Conservation (phyloP, 495 filamentous ascomycete genomes). For the Hypoxylon fuscum region DNA sequence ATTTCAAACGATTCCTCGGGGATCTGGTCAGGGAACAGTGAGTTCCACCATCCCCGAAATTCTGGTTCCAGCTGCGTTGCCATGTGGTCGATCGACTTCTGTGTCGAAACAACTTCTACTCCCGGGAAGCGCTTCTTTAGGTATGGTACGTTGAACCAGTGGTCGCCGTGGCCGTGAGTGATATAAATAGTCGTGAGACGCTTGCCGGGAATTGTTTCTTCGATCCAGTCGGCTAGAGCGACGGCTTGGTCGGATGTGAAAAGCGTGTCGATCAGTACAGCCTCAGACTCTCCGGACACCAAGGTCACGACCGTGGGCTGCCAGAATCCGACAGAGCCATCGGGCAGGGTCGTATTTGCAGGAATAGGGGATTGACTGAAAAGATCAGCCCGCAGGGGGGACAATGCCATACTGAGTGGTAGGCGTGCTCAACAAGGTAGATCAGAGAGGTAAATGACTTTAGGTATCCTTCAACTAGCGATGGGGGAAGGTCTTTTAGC, state of each 20-base stretch:
- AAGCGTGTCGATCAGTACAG: constrained; percentile 47
- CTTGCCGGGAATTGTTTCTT: constrained; percentile 33
- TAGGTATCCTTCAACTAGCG: too few relatives aligned
- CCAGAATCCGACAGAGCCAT: constrained; percentile 30
- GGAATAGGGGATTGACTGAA: constrained; percentile 13
- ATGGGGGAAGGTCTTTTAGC: too few relatives aligned
- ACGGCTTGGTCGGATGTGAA: constrained; percentile 48
- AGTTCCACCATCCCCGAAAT: constrained; percentile 28
- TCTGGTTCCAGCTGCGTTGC: constrained; percentile 27
- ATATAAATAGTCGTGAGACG: constrained; percentile 52
- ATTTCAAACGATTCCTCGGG: constrained; percentile 7
- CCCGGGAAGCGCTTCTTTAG: constrained; percentile 47
- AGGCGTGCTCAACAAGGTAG: not conserved
- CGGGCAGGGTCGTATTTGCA: constrained; percentile 20
- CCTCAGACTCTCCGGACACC: constrained; percentile 35
- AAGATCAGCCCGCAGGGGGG: constrained; percentile 8
- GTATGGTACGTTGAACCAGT: constrained; percentile 50
- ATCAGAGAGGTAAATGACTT: too few relatives aligned
- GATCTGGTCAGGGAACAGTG: constrained; percentile 39
- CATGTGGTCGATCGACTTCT: constrained; percentile 46
- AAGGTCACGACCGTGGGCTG: constrained; percentile 43
- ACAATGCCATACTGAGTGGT: not conserved
- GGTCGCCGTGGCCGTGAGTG: constrained; percentile 59
- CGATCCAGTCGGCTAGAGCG: constrained; percentile 60
- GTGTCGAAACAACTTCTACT: constrained; percentile 43